phyloP scores from a whole-genome alignment of 2,329 filamentous ascomycete species.

The Fusarium luffae region DNA sequence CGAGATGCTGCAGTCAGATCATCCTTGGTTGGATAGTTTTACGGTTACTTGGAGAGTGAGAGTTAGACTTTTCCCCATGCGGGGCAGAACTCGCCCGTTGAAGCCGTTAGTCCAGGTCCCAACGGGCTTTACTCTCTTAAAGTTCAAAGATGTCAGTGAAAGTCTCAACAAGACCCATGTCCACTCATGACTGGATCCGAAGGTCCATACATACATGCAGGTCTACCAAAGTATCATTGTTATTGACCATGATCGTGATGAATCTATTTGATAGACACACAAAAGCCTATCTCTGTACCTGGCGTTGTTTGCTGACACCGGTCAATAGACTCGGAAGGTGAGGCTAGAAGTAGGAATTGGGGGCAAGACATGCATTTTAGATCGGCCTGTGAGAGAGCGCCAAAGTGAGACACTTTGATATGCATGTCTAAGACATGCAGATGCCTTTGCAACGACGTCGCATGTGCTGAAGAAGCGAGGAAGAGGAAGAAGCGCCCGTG shows the following conservation, averaged over 20 bases:
- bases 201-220: conserved; percentile 5
- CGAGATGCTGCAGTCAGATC: conserved; percentile 26
- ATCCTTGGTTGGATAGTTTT: conserved; percentile 20
- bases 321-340: conserved; percentile 15
- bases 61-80: conserved; percentile 19
- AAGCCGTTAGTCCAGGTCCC: conserved; percentile 5
- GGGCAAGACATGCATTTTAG: conserved; percentile 42
- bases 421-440: conserved; percentile 52
- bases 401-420: conserved; percentile 52
- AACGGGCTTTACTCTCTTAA: neutral
- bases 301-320: conserved; percentile 19
- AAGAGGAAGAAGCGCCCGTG: conserved; percentile 18
- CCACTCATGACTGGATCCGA: conserved; percentile 17
- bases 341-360: conserved; percentile 23
- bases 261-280: neutral
- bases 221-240: neutral
- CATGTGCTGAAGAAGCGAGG: conserved; percentile 33
- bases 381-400: conserved; percentile 52
- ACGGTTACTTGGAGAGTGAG: neutral
- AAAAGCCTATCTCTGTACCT: neutral
- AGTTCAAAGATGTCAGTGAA: conserved; percentile 3
- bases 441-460: conserved; percentile 38
- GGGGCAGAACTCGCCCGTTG: conserved; percentile 11
- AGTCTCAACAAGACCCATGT: neutral
- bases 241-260: neutral